Percentiles rank a stretch among this genome's conserved stretches.
These are phyloP conservation scores for Murraya paniculata DNA, from an alignment of 345 rosid genomes.

Conservation along the genomic window DNA sequence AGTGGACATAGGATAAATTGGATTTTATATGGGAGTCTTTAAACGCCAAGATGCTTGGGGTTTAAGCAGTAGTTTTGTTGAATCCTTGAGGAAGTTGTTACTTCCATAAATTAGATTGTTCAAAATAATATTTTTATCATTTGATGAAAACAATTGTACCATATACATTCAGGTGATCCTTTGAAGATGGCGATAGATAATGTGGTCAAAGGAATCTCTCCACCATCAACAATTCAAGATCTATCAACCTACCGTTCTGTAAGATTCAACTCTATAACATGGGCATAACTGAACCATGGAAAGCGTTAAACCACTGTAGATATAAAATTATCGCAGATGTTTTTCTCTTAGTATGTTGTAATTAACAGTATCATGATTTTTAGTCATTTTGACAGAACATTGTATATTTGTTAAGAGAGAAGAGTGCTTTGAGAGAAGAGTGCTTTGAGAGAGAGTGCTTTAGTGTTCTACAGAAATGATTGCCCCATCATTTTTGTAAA, in stretches of 20 bases:
- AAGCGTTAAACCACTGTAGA: too few relatives aligned
- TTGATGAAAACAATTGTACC: background rate
- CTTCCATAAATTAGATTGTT: background rate
- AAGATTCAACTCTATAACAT: conserved; percentile 1
- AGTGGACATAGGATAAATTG: too few relatives aligned
- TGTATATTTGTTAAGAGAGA: too few relatives aligned
- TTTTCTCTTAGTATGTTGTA: too few relatives aligned
- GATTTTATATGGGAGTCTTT: too few relatives aligned
- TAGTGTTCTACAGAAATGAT: background rate
- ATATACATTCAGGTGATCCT: background rate
- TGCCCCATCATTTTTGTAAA: background rate
- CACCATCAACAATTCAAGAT: background rate
- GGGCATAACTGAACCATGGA: too few relatives aligned
- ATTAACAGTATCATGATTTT: too few relatives aligned
- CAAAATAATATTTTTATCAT: background rate
- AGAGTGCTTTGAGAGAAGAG: background rate
- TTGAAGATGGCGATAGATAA: conserved; percentile 6
- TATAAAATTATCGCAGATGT: too few relatives aligned
- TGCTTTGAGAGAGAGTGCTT: background rate
- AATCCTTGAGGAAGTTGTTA: too few relatives aligned
- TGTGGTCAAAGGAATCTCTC: conserved; percentile 1
- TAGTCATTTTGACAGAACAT: background rate
- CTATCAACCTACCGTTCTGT: conserved; percentile 10
- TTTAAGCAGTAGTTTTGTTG: too few relatives aligned
- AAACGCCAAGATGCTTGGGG: too few relatives aligned